Evolutionary conservation across 495 filamentous ascomycete genomes (phyloP), one percentile per base, ranked within the genome.

Genomic region (Lentithecium fluviatile): DNA sequence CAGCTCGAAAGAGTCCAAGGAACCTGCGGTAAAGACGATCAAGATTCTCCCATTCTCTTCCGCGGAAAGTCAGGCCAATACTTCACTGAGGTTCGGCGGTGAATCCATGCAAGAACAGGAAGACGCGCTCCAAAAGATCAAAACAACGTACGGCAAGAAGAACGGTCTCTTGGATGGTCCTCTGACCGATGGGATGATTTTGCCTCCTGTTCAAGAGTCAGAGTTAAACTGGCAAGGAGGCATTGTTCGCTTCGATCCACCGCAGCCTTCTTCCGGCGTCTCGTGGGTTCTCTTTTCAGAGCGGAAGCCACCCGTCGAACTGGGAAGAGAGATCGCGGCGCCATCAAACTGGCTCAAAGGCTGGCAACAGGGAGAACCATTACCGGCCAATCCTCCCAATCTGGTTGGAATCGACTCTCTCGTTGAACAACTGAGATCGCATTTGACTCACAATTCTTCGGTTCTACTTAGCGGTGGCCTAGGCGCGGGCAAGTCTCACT

Each of bases 391-490:
- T 10, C 72, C 79, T 48, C 81, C 89, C 5, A 65, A 79, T n/a
- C 77, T 97, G 66, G 89, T 97, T 25, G 93, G 91, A 3, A 90
- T 98, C 54, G 93, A 96, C 65, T 74, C 77, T 1, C 75, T 95
- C 0, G 83, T 93, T 38, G 76, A 79, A 3, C 83, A 93, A 63
- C 76, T 94, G 20, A 75, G 82, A 21, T 82, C 80, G 12, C 87
- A 91, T 63, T 74, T 98, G 13, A 83, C 84, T 1, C 89, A 95
- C 56, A 84, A 88, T 56, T 96, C 91, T 0, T 97, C 95, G 0
- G 88, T 96, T 6, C 78, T 98, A 19, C 70, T 98, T 40, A 90
- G 90, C 0, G 94, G 94, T 25, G 90, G 89, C 5, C 82, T 95
- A 38, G 93, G 95, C 1, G 83, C 91, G 34, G 94, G 94, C 38